Percentiles rank a stretch among this genome's conserved stretches.
These are phyloP conservation scores for Phytophthora pseudosyringae DNA, from an alignment of 352 stramenopile genomes.

Conservation along the genomic window DNA sequence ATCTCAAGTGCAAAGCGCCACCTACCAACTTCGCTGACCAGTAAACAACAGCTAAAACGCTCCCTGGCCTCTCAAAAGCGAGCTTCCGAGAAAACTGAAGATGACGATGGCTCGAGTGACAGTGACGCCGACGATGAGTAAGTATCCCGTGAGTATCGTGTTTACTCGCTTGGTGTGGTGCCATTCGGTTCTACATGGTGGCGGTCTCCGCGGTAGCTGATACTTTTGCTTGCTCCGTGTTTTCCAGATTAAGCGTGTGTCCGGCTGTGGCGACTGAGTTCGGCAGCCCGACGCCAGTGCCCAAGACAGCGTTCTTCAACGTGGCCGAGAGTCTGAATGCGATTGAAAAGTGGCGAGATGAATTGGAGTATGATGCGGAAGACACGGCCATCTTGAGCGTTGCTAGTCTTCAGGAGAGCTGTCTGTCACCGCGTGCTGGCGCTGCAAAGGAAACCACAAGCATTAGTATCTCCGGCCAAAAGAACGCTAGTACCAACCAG, in stretches of 20 bases:
- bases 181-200: background rate
- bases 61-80: conserved; percentile 30
- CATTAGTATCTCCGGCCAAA: background rate
- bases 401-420: conserved; percentile 36
- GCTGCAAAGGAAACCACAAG: background rate
- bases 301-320: conserved; percentile 67
- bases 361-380: conserved; percentile 56
- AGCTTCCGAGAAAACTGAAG: conserved; percentile 18
- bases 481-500: conserved; percentile 17
- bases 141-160: conserved; percentile 39
- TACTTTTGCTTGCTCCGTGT: background rate
- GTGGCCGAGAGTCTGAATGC: conserved; percentile 72
- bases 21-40: conserved; percentile 37
- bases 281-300: conserved; percentile 17
- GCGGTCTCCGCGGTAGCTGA: conserved; percentile 4
- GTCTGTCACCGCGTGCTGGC: conserved; percentile 26
- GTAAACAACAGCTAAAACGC: conserved; percentile 49
- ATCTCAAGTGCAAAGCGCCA: conserved; percentile 45
- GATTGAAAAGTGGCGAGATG: conserved; percentile 77
- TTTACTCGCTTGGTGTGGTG: conserved; percentile 11
- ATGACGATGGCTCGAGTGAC: conserved; percentile 31
- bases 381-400: conserved; percentile 28
- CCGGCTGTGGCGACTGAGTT: conserved; percentile 11
- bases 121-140: conserved; percentile 72
- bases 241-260: conserved; percentile 19